Percentiles rank a stretch among this genome's conserved stretches.
These are phyloP conservation scores for Primulina tabacum DNA, from an alignment of 257 asterid species.

Conservation along the genomic window DNA sequence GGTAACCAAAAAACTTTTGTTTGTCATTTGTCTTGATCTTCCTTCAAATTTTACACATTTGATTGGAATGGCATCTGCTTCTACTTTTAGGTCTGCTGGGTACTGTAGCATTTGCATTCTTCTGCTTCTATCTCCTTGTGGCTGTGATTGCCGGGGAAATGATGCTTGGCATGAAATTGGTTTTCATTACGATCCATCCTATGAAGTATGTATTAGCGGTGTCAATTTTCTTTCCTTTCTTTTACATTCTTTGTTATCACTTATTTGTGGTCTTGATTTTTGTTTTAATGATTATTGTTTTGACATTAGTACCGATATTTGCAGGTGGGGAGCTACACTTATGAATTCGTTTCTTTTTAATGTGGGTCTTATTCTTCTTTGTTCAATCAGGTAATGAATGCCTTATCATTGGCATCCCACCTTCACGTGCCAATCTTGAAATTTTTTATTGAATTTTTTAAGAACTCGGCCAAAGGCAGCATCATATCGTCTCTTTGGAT, in stretches of 20 bases:
- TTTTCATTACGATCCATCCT: constrained; percentile 91
- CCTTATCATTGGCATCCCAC: neutral
- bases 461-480: neutral
- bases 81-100: constrained; percentile 84
- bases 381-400: neutral
- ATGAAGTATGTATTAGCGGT: constrained; percentile 67
- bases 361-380: neutral
- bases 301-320: constrained; percentile 1
- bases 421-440: neutral
- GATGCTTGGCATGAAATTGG: constrained; percentile 94
- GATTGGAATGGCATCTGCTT: constrained; percentile 21
- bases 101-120: constrained; percentile 94
- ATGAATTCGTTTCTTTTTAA: neutral
- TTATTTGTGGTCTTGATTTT: neutral
- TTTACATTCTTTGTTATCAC: constrained; percentile 4
- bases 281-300: constrained; percentile 19
- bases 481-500: neutral
- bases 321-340: constrained; percentile 2
- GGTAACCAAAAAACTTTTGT: constrained; percentile 43
- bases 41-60: constrained; percentile 16
- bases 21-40: constrained; percentile 16
- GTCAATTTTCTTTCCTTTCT: constrained; percentile 13
- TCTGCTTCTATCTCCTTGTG: constrained; percentile 95
- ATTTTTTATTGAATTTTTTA: neutral
- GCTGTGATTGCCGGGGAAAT: constrained; percentile 98